These are phyloP conservation scores for Alternaria alternata DNA, from an alignment of 2,329 filamentous ascomycete genomes.

Conservation along the genomic window DNA sequence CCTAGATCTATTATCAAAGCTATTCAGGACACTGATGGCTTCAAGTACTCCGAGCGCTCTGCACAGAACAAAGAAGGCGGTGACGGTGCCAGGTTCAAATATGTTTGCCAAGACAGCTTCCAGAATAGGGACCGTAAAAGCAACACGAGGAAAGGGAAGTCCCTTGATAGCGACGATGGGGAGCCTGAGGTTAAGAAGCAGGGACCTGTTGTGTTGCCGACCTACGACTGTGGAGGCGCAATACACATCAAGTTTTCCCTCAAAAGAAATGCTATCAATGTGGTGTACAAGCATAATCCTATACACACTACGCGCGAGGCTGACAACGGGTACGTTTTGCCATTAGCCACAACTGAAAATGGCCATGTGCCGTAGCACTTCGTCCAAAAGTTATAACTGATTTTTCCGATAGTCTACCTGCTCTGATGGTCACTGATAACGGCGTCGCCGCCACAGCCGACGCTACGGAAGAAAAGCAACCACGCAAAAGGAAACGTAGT, in stretches of 20 bases:
- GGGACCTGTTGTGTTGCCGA: slow-evolving; percentile 20
- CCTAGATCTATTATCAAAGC: slow-evolving; percentile 39
- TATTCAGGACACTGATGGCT: slow-evolving; percentile 44
- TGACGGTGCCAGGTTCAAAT: slow-evolving; percentile 45
- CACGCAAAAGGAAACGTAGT: slow-evolving; percentile 28
- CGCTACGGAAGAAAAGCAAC: slow-evolving; percentile 17
- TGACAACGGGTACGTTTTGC: slow-evolving; percentile 28
- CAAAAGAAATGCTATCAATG: slow-evolving; percentile 45
- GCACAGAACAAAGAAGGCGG: slow-evolving; percentile 38
- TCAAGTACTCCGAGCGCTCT: slow-evolving; percentile 45
- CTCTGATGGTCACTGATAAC: slow-evolving; percentile 7
- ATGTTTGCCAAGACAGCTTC: slow-evolving; percentile 45
- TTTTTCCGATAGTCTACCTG: slow-evolving; percentile 10
- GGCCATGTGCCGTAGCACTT: background rate
- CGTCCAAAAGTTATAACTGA: background rate
- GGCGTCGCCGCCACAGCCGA: slow-evolving; percentile 5
- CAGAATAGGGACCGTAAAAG: slow-evolving; percentile 40
- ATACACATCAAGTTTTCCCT: slow-evolving; percentile 48
- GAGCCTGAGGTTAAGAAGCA: slow-evolving; percentile 10
- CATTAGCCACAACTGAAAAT: too few relatives aligned
- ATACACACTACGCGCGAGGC: slow-evolving; percentile 30
- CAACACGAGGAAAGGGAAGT: slow-evolving; percentile 33
- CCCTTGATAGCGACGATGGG: slow-evolving; percentile 19
- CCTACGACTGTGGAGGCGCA: slow-evolving; percentile 46
- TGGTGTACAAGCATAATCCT: slow-evolving; percentile 49